Base-by-base conservation (phyloP, 495 filamentous ascomycete species). In the Rhypophila decipiens region DNA sequence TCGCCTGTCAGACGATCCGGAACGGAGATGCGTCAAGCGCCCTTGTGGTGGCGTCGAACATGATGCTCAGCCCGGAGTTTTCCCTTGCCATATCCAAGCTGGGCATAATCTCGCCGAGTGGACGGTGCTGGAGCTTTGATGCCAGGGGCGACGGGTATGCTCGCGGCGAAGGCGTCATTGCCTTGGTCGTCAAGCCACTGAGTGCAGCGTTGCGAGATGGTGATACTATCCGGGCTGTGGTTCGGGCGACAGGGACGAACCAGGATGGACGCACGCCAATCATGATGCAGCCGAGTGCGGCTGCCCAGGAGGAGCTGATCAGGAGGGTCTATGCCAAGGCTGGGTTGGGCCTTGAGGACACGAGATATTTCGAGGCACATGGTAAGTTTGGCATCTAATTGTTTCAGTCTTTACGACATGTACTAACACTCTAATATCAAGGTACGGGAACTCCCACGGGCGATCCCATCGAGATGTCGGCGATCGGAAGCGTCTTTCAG, bases 101-200 rank as follows among this genome's bases (percentile, higher is more conserved):
- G 33, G 4, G 44, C 45, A 36, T 53, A 33, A 35, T 60, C 1
- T 43, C 40, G 3, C 39, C 53, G 3, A 36, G 47, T 9, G 52
- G 60, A 12, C 38, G 49, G 8, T 55, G 40, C 4, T 46, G 61
- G 33, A 63, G 58, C 3, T 70, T 61, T 33, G 76, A 82, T 31
- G 55, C 62, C 0, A 39, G 46, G 0, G 84, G 80, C 0, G 64
- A 83, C 55, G 84, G 84, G 0, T 87, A 82, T 58, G 84, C 15
- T 4, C 76, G 84, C 21, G 70, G 80, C 35, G 76, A 73, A 15
- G 68, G 84, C 4, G 75, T 62, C 0, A 70, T 58, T 12, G 67
- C 68, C 1, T 23, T 85, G 0, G 61, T 71, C 13, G 37, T 87
- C 1, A 87, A 85, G 58, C 58, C 58, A 10, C 66, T 84, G 65